Percentiles rank a stretch among this genome's conserved stretches.
These are phyloP conservation scores for Colletotrichum sp. DNA, from an alignment of 2,329 filamentous ascomycete genomes.

Conservation along the genomic window DNA sequence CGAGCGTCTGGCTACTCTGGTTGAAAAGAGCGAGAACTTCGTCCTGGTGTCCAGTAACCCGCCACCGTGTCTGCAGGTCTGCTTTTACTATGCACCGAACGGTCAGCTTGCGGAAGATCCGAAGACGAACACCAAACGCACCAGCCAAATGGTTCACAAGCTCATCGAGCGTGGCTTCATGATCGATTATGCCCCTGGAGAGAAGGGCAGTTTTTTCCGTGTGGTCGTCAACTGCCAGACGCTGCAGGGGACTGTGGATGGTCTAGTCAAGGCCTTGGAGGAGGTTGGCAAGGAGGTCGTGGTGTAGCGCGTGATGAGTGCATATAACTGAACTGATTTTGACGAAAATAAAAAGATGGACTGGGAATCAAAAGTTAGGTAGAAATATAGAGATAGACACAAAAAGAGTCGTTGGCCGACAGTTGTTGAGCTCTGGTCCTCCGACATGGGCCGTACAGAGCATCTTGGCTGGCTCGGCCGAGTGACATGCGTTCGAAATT, in stretches of 20 bases:
- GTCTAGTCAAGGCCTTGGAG: constrained; percentile 59
- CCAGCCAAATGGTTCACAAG: constrained; percentile 51
- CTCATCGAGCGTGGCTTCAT: constrained; percentile 61
- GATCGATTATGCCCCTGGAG: constrained; percentile 66
- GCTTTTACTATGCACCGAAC: constrained; percentile 82
- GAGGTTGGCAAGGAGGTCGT: constrained; percentile 42
- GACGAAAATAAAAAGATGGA: not conserved
- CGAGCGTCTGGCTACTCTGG: constrained; percentile 65
- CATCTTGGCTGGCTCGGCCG: not conserved
- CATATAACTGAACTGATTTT: not conserved
- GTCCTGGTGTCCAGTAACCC: constrained; percentile 76
- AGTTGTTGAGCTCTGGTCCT: not conserved
- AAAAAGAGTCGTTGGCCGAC: not conserved
- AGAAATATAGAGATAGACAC: not conserved
- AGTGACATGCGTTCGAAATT: not conserved
- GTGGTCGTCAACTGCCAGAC: constrained; percentile 66
- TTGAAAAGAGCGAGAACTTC: constrained; percentile 66
- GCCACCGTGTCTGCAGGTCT: constrained; percentile 90
- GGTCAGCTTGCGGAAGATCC: constrained; percentile 50
- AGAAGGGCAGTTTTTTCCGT: constrained; percentile 61
- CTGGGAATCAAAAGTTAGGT: not conserved
- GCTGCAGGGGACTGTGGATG: constrained; percentile 53
- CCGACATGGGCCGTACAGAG: not conserved
- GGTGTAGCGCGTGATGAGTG: not conserved
- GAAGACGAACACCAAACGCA: constrained; percentile 53